Evolutionary conservation across 202 grass and related monocot species (phyloP).

Genomic region (Setaria viridis): DNA sequence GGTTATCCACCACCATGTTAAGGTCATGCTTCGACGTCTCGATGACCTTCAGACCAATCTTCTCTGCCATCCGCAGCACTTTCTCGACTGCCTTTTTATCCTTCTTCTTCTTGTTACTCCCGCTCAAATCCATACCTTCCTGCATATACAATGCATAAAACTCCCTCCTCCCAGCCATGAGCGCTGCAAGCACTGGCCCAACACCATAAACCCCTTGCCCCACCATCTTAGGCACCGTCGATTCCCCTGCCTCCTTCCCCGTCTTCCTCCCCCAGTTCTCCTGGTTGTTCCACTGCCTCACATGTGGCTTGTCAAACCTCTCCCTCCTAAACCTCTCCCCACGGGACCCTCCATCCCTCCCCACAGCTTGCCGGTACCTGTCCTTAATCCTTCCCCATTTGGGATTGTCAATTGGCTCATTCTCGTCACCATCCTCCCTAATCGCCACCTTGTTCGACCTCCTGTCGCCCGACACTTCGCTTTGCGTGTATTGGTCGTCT

Average conservation of each 20-base stretch:
- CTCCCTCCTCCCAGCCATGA: conserved; percentile 77
- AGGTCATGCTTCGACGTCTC: conserved; percentile 89
- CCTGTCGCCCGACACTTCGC: conserved; percentile 32
- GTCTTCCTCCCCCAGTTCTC: conserved; percentile 83
- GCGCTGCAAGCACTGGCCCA: conserved; percentile 74
- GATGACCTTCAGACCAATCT: conserved; percentile 73
- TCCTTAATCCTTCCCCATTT: conserved; percentile 71
- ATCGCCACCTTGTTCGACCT: conserved; percentile 32
- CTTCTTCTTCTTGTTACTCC: conserved; percentile 93
- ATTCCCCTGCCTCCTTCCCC: conserved; percentile 71
- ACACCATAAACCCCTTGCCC: conserved; percentile 90
- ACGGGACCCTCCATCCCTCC: conserved; percentile 44
- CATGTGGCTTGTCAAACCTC: conserved; percentile 53
- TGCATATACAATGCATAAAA: conserved; percentile 86
- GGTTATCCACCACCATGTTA: conserved; percentile 91
- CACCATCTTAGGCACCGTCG: conserved; percentile 70
- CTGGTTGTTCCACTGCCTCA: conserved; percentile 73
- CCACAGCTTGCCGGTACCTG: conserved; percentile 40
- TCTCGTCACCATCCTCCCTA: conserved; percentile 44
- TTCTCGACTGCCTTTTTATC: conserved; percentile 82
- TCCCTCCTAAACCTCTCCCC: conserved; percentile 55
- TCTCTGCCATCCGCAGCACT: conserved; percentile 67
- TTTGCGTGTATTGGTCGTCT: conserved; percentile 44
- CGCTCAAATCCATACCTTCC: conserved; percentile 81
- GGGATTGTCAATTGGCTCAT: conserved; percentile 57